A percentile compares a stretch with the other conserved stretches of the same genome.
Conservation (phyloP, 345 rosid genomes). For the Syzygium jambos region DNA sequence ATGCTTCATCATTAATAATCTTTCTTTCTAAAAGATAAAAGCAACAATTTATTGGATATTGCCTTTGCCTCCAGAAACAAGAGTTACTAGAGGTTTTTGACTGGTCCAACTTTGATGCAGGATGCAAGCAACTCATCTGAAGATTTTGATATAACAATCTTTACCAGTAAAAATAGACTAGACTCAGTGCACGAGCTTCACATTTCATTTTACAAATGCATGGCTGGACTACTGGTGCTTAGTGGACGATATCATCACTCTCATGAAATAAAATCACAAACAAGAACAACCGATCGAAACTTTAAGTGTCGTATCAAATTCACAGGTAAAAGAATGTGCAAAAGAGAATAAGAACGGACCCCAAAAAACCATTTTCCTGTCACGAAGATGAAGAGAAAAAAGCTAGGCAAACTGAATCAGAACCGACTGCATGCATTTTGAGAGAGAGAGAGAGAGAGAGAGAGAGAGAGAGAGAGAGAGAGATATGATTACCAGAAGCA, state of each 20-base stretch:
- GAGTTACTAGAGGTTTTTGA: background rate
- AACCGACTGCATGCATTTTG: background rate
- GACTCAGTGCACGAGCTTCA: background rate
- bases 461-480: background rate
- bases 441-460: background rate
- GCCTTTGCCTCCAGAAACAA: background rate
- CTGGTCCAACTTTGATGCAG: background rate
- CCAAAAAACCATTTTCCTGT: background rate
- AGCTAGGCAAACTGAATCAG: background rate
- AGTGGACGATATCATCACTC: background rate
- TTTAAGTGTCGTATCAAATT: background rate
- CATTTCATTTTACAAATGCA: background rate
- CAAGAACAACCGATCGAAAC: background rate
- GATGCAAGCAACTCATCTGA: background rate
- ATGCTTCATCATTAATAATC: background rate
- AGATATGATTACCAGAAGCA: background rate
- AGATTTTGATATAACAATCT: background rate
- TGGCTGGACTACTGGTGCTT: background rate
- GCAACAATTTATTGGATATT: background rate
- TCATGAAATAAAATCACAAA: background rate
- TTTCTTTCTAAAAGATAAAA: background rate
- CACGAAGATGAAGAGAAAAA: background rate
- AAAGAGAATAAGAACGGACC: background rate
- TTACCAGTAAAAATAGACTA: background rate
- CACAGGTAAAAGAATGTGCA: background rate